Percentiles rank a stretch among this genome's conserved stretches.
Evolutionary conservation across 2,329 filamentous ascomycete species (phyloP).

Genomic region (Monilinia vaccinii-corymbosi): DNA sequence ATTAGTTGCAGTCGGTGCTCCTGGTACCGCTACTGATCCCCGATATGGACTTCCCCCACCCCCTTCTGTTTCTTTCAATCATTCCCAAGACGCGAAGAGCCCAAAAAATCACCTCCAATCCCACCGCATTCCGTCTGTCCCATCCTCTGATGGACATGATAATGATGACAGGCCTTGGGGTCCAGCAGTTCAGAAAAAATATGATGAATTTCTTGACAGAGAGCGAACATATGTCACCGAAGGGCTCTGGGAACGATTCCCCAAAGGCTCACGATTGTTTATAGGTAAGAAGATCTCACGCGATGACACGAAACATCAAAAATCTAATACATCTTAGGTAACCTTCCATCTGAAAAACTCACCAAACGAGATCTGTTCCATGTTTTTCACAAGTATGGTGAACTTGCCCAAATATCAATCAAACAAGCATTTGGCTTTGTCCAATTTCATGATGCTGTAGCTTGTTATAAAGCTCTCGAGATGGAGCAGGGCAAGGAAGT

Average conservation of each 20-base stretch:
- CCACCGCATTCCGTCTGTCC: slow-evolving; percentile 17
- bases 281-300: slow-evolving; percentile 51
- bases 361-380: slow-evolving; percentile 92
- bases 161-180: slow-evolving; percentile 29
- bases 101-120: slow-evolving; percentile 19
- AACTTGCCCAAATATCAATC: slow-evolving; percentile 86
- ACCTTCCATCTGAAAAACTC: slow-evolving; percentile 85
- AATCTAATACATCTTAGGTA: slow-evolving; percentile 47
- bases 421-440: slow-evolving; percentile 97
- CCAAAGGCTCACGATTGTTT: slow-evolving; percentile 67
- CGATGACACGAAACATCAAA: slow-evolving; percentile 19
- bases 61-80: slow-evolving; percentile 26
- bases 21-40: slow-evolving; percentile 29
- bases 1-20: slow-evolving; percentile 28
- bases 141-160: slow-evolving; percentile 24
- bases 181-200: slow-evolving; percentile 52
- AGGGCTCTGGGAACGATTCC: slow-evolving; percentile 74
- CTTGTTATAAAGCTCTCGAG: slow-evolving; percentile 67
- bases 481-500: slow-evolving; percentile 73
- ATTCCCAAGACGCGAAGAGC: slow-evolving; percentile 17
- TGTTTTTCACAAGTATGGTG: slow-evolving; percentile 76
- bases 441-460: slow-evolving; percentile 71
- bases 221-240: slow-evolving; percentile 69
- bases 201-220: slow-evolving; percentile 63
- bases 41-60: slow-evolving; percentile 29